Evolutionary conservation across 345 rosid species (phyloP), one percentile per base, ranked within the genome.

Genomic region (Eutrema japonicum): DNA sequence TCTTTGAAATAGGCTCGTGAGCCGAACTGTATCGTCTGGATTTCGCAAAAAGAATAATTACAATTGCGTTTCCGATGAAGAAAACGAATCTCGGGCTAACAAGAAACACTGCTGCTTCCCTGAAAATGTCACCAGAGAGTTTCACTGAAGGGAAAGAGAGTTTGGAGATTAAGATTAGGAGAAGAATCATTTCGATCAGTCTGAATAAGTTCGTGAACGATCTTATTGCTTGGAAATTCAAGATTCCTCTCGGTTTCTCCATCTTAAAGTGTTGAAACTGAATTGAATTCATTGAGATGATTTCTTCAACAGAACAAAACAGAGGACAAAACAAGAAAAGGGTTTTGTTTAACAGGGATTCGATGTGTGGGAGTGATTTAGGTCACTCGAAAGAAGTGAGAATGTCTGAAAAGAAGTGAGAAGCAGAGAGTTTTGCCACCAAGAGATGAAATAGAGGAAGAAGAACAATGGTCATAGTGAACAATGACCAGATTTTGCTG

Each of bases 61-160:
- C 83, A 61, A 96, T 92, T 16, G 64, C 82, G 80, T 96, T 96
- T 10, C 96, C 99, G 0, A 92, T 22, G 12, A 96, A 64, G 78
- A 96, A 96, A 45, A 92, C 85, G 38, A 96, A 92, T 26, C 84
- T 80, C 3, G 96, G 92, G 68, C 95, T 90, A 6, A 63, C 80
- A 4, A 92, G 81, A 69, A 78, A 54, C 59, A 73, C 63, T 7
- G 82, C 57, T n/a, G 85, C 55, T 77, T 74, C 85, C 81, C 67
- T 85, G 78, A 95, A 84, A 59, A 86, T 78, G 61, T 76, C 87
- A 0, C 90, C 66, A 1, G 92, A 89, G 79, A 77, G 82, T 82
- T 72, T 88, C 27, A 90, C 82, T 4, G 91, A 83, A 2, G 80
- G 80, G 46, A 76, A 42, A 13, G 90, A 77, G 54, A 92, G 76